A percentile compares a stretch with the other conserved stretches of the same genome.
These are phyloP conservation scores for Telfairia occidentalis DNA, from an alignment of 331 rosid species.

Conservation along the genomic window DNA sequence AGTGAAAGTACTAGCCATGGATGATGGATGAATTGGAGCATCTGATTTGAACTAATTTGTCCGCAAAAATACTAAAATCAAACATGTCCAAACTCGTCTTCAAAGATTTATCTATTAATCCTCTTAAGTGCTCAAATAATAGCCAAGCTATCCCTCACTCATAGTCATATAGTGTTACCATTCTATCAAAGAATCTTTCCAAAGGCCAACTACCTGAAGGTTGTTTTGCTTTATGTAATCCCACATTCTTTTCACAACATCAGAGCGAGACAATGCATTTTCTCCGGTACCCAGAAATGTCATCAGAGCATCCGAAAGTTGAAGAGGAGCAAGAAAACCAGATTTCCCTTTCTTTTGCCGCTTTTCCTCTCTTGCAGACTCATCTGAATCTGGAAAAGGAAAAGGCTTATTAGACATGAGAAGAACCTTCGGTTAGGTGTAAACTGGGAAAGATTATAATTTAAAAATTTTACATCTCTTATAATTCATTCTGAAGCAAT, in stretches of 20 bases:
- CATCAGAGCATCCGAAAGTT: constrained; percentile 53
- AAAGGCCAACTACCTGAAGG: constrained; percentile 48
- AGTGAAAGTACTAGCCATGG: background rate
- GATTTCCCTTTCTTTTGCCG: constrained; percentile 56
- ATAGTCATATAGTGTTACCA: background rate
- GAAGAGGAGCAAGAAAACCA: constrained; percentile 66
- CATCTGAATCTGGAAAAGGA: constrained; percentile 34
- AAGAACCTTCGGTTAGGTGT: background rate
- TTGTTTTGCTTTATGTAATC: constrained; percentile 57
- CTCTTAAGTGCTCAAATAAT: background rate
- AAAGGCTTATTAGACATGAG: background rate
- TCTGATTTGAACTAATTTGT: background rate
- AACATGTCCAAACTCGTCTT: background rate
- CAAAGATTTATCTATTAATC: background rate
- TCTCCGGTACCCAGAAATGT: constrained; percentile 67
- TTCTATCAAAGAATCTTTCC: constrained; percentile 11
- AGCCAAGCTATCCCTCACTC: background rate
- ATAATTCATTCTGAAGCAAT: background rate
- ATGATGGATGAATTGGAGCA: background rate
- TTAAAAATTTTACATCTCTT: background rate
- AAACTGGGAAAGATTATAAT: background rate
- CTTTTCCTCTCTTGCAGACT: constrained; percentile 43
- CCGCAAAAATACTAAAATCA: background rate
- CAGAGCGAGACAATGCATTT: constrained; percentile 45
- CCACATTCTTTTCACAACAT: constrained; percentile 61